Evolutionary conservation across 495 filamentous ascomycete species (phyloP).

Genomic region (Talaromyces proteolyticus): DNA sequence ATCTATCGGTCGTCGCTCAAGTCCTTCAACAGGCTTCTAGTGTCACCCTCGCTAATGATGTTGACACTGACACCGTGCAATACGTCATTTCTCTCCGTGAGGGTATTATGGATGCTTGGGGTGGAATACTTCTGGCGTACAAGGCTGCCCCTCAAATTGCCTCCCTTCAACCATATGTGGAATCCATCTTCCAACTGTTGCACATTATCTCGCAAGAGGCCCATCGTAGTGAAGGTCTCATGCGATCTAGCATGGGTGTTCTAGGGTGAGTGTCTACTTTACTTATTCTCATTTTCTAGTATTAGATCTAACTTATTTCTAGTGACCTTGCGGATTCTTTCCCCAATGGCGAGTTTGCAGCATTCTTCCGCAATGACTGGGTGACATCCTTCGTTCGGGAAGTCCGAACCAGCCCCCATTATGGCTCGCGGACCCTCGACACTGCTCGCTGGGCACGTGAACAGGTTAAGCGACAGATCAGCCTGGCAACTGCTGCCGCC

Average conservation of each 20-base stretch:
- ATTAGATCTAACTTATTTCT: constrained; percentile 5
- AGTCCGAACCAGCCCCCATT: constrained; percentile 77
- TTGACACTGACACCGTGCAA: constrained; percentile 84
- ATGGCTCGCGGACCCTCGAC: constrained; percentile 74
- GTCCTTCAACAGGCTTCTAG: constrained; percentile 88
- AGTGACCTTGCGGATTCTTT: constrained; percentile 94
- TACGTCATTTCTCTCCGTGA: constrained; percentile 92
- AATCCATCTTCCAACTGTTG: constrained; percentile 85
- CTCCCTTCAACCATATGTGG: constrained; percentile 68
- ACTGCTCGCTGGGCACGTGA: constrained; percentile 97
- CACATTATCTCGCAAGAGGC: constrained; percentile 72
- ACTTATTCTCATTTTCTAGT: neutral
- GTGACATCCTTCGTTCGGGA: constrained; percentile 81
- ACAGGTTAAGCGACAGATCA: constrained; percentile 89
- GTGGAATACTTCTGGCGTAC: constrained; percentile 89
- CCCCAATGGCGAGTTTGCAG: constrained; percentile 78
- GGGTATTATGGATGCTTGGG: constrained; percentile 99
- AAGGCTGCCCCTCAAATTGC: constrained; percentile 59
- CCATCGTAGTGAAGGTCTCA: constrained; percentile 84
- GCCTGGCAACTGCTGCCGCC: constrained; percentile 27
- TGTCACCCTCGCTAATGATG: constrained; percentile 65
- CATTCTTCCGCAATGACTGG: constrained; percentile 88
- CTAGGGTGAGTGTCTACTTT: constrained; percentile 63
- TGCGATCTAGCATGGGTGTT: constrained; percentile 92
- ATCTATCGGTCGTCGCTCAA: constrained; percentile 84